Evolutionary conservation across 768 basidiomycete species (phyloP).

Genomic region (Cystobasidium tubakii): DNA sequence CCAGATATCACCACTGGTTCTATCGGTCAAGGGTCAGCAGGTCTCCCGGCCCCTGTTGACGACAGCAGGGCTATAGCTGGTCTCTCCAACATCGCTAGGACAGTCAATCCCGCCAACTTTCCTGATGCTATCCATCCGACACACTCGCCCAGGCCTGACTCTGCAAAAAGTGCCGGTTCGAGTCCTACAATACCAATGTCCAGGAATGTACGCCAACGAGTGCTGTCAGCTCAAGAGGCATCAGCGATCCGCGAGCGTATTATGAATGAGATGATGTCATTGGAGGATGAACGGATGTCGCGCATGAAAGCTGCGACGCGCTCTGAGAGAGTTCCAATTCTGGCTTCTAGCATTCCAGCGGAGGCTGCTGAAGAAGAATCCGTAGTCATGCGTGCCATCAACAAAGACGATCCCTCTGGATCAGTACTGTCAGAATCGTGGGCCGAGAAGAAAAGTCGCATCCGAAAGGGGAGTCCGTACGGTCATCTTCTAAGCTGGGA

Average conservation of each 20-base stretch:
- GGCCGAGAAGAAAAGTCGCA: slow-evolving; percentile 88
- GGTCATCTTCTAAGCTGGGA: slow-evolving; percentile 76
- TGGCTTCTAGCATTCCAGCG: slow-evolving; percentile 4
- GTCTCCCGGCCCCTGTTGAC: slow-evolving; percentile 38
- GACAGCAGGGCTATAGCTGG: slow-evolving; percentile 40
- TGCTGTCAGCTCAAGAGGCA: slow-evolving; percentile 72
- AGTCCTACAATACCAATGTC: neutral
- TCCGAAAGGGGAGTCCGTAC: slow-evolving; percentile 88
- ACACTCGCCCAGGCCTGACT: neutral
- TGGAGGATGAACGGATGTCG: slow-evolving; percentile 94
- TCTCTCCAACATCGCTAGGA: slow-evolving; percentile 39
- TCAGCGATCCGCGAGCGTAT: slow-evolving; percentile 86
- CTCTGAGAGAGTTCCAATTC: slow-evolving; percentile 18
- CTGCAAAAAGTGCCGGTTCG: neutral
- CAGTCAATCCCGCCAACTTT: slow-evolving; percentile 34
- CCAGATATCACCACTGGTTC: neutral
- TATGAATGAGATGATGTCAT: slow-evolving; percentile 95
- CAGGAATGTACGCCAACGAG: slow-evolving; percentile 33
- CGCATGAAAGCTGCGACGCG: slow-evolving; percentile 50
- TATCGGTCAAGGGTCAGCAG: slow-evolving; percentile 39
- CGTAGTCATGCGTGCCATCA: slow-evolving; percentile 85
- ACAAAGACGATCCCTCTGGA: slow-evolving; percentile 91
- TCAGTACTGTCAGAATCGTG: slow-evolving; percentile 94
- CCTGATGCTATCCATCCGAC: slow-evolving; percentile 38
- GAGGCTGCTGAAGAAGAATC: slow-evolving; percentile 68